Percentiles rank a stretch among this genome's conserved stretches.
Conservation (phyloP, 2,329 filamentous ascomycete species). For the Sporothrix mexicana region DNA sequence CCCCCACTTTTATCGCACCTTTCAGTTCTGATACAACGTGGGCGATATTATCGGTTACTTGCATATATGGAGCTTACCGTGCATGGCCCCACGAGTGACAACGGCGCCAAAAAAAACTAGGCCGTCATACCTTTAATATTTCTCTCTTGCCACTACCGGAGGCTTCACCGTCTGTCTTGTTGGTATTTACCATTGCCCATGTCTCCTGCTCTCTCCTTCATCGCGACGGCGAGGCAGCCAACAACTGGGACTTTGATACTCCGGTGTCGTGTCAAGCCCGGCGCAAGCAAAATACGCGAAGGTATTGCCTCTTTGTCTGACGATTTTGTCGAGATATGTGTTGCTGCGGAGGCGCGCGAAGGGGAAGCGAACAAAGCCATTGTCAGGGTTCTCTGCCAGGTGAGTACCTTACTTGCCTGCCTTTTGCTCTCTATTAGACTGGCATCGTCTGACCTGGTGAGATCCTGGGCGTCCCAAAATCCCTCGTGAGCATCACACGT, state of each 20-base stretch:
- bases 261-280: slow-evolving; percentile 71
- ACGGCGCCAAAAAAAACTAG: too few relatives aligned
- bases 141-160: too few relatives aligned
- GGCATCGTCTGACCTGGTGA: slow-evolving; percentile 41
- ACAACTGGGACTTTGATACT: slow-evolving; percentile 59
- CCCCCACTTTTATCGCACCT: too few relatives aligned
- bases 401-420: slow-evolving; percentile 42
- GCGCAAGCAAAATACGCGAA: slow-evolving; percentile 65
- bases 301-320: slow-evolving; percentile 64
- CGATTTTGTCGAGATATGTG: slow-evolving; percentile 66
- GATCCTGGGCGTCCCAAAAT: slow-evolving; percentile 67
- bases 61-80: slow-evolving; percentile 30
- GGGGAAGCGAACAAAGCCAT: slow-evolving; percentile 74
- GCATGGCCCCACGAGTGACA: too few relatives aligned
- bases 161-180: background rate
- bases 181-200: background rate
- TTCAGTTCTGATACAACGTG: background rate
- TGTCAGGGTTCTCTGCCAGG: slow-evolving; percentile 65
- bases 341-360: slow-evolving; percentile 68
- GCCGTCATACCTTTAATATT: too few relatives aligned
- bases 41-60: slow-evolving; percentile 30
- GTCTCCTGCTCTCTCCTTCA: slow-evolving; percentile 49
- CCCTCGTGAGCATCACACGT: slow-evolving; percentile 65
- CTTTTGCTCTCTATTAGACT: background rate
- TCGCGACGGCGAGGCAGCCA: slow-evolving; percentile 56